phyloP scores from a whole-genome alignment of 768 basidiomycete species.

The Suillus occidentalis region DNA sequence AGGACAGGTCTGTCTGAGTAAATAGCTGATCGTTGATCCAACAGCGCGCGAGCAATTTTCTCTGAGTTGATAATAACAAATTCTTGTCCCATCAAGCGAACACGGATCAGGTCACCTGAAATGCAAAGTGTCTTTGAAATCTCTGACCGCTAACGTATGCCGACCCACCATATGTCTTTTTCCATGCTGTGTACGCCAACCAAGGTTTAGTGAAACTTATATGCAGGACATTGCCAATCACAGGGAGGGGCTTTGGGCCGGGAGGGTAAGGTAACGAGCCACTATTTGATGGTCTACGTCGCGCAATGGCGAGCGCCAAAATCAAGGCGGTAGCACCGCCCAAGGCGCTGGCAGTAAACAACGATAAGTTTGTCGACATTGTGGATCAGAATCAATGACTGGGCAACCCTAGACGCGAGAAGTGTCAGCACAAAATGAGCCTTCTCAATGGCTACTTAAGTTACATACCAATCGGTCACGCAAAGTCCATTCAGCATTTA shows the following conservation, averaged over 20 bases:
- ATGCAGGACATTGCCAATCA: slow-evolving; percentile 27
- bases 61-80: slow-evolving; percentile 11
- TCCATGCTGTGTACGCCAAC: slow-evolving; percentile 34
- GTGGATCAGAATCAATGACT: neutral
- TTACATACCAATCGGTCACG: neutral
- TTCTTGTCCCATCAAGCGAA: neutral
- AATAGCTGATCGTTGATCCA: slow-evolving; percentile 10
- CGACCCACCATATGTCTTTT: slow-evolving; percentile 29
- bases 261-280: slow-evolving; percentile 25
- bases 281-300: neutral
- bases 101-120: neutral
- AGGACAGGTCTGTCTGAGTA: slow-evolving; percentile 11
- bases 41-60: slow-evolving; percentile 5
- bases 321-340: neutral
- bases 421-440: neutral
- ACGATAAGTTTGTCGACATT: neutral
- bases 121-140: neutral
- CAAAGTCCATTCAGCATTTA: too few relatives aligned
- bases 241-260: slow-evolving; percentile 29
- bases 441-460: neutral
- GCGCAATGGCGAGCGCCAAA: neutral
- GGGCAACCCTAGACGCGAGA: neutral
- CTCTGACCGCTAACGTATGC: neutral
- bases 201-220: slow-evolving; percentile 30
- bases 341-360: slow-evolving; percentile 3